phyloP scores from a whole-genome alignment of 2,329 filamentous ascomycete species.

The Fusarium incarnatum region DNA sequence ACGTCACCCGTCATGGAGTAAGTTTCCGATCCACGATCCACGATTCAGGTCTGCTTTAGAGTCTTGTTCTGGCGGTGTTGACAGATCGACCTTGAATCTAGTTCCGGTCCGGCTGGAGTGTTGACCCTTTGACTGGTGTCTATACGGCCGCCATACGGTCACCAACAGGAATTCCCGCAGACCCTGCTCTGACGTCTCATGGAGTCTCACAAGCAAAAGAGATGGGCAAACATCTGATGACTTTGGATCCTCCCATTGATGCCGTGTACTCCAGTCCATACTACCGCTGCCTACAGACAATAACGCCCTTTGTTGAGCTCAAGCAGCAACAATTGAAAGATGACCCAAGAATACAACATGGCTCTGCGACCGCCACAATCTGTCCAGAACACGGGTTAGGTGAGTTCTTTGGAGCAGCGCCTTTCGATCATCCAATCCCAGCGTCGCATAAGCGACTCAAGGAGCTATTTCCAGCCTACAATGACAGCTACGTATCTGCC shows the following conservation, averaged over 20 bases:
- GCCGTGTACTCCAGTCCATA: constrained; percentile 86
- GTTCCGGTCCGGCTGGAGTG: constrained; percentile 92
- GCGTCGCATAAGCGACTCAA: constrained; percentile 72
- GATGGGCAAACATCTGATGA: constrained; percentile 73
- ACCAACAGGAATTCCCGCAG: constrained; percentile 88
- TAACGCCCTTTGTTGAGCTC: constrained; percentile 73
- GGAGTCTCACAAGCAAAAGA: constrained; percentile 86
- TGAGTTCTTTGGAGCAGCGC: constrained; percentile 92
- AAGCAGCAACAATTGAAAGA: constrained; percentile 43
- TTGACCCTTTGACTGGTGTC: constrained; percentile 81
- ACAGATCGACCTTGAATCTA: constrained; percentile 53
- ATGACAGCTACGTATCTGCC: constrained; percentile 68
- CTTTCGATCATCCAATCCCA: constrained; percentile 86
- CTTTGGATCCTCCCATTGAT: constrained; percentile 74
- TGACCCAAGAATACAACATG: constrained; percentile 2
- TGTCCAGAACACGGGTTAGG: constrained; percentile 71
- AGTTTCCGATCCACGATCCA: constrained; percentile 50
- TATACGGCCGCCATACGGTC: constrained; percentile 80
- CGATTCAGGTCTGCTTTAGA: background rate
- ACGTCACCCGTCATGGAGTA: constrained; percentile 81
- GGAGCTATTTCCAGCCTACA: constrained; percentile 73
- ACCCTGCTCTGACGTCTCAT: constrained; percentile 87
- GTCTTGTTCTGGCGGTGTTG: constrained; percentile 18
- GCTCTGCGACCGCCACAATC: constrained; percentile 54
- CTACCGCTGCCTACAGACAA: constrained; percentile 88